phyloP scores from a whole-genome alignment of 345 rosid species.

The Dimocarpus longan region DNA sequence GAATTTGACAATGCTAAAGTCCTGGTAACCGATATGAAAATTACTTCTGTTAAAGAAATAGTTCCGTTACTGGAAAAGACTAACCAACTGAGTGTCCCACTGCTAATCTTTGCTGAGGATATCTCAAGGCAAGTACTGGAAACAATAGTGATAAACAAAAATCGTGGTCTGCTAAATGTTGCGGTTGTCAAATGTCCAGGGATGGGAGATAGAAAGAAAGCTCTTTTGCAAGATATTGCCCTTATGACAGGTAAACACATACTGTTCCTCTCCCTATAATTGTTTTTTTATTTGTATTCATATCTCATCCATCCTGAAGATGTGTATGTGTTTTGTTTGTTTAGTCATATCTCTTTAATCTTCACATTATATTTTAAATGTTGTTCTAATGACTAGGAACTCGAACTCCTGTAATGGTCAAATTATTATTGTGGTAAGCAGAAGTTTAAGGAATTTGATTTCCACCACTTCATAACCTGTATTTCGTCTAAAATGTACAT shows the following conservation, averaged over 20 bases:
- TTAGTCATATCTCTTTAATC: no score
- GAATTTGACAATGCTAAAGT: constrained; percentile 82
- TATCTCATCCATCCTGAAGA: background rate
- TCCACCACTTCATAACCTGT: background rate
- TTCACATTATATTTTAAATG: no score
- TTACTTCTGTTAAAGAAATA: constrained; percentile 64
- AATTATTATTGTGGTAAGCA: background rate
- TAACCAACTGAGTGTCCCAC: constrained; percentile 72
- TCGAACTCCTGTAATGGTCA: background rate
- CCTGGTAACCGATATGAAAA: constrained; percentile 78
- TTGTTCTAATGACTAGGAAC: background rate
- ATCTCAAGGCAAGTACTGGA: constrained; percentile 67
- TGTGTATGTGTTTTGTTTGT: background rate
- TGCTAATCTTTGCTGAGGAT: constrained; percentile 80
- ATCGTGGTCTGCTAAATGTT: constrained; percentile 71
- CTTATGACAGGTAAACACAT: constrained; percentile 66
- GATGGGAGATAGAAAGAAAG: constrained; percentile 71
- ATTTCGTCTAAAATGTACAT: background rate
- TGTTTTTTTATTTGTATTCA: no score
- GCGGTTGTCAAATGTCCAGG: constrained; percentile 89
- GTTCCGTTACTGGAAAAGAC: constrained; percentile 77
- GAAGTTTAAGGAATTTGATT: background rate
- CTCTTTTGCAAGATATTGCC: constrained; percentile 87
- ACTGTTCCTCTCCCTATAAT: background rate
- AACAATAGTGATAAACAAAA: constrained; percentile 74